Conservation (phyloP, 2,329 filamentous ascomycete genomes). For the Arthrobotrys musiformis region DNA sequence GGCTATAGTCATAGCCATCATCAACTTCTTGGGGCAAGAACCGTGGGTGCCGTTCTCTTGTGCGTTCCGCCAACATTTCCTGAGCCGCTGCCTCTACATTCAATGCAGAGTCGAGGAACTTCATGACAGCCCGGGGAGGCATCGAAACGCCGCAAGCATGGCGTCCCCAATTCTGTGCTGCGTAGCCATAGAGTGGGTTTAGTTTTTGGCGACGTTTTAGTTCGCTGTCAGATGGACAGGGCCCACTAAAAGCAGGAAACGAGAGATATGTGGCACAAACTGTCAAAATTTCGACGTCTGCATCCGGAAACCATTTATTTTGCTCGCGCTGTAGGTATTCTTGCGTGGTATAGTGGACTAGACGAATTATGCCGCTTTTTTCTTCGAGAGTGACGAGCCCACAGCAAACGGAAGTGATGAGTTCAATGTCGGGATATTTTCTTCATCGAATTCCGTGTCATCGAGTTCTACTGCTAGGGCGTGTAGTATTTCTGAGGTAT, state of each 20-base stretch:
- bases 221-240: too few species aligned
- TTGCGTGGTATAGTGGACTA: constrained; percentile 60
- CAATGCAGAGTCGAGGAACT: too few species aligned
- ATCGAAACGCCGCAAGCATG: too few species aligned
- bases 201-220: neutral
- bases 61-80: too few species aligned
- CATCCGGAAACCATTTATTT: neutral
- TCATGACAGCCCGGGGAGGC: too few species aligned
- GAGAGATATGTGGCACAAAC: neutral
- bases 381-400: constrained; percentile 60
- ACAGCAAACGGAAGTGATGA: constrained; percentile 56
- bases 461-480: constrained; percentile 6
- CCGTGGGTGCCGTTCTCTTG: too few species aligned
- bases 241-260: neutral
- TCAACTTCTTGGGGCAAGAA: too few species aligned
- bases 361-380: constrained; percentile 57
- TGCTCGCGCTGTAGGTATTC: constrained; percentile 58
- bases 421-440: neutral
- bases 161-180: neutral
- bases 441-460: neutral
- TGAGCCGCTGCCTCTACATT: too few species aligned
- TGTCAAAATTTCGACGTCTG: neutral
- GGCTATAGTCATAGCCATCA: too few species aligned
- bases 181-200: neutral
- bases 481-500: neutral